phyloP scores from a whole-genome alignment of 768 basidiomycete genomes.

The Ephemerocybe angulata region DNA sequence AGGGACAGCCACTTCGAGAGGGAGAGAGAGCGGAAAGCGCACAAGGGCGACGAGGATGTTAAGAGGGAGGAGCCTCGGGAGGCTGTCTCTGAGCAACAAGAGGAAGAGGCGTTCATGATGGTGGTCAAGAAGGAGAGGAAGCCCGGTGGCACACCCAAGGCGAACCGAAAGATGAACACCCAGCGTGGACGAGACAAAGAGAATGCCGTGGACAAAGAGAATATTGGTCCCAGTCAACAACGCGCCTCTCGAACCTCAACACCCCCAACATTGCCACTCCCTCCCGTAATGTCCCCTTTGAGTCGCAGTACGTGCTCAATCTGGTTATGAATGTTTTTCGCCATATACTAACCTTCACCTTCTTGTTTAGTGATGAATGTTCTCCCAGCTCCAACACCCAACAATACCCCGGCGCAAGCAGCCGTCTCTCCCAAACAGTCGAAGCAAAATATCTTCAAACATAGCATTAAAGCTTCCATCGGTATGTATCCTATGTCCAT shows the following conservation, averaged over 20 bases:
- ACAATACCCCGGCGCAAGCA: constrained; percentile 18
- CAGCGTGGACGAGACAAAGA: background rate
- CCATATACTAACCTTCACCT: constrained; percentile 6
- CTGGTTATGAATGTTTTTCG: background rate
- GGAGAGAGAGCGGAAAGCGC: constrained; percentile 32
- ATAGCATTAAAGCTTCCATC: constrained; percentile 70
- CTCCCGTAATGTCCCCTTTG: constrained; percentile 26
- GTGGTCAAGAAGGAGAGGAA: constrained; percentile 4
- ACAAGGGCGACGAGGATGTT: constrained; percentile 22
- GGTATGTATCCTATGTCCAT: constrained; percentile 38
- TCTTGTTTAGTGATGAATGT: constrained; percentile 6
- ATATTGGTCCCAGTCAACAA: constrained; percentile 1
- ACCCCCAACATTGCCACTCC: constrained; percentile 26
- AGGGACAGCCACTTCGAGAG: constrained; percentile 39
- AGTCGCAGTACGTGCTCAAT: constrained; percentile 21
- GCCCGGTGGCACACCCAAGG: constrained; percentile 1
- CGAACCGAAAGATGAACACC: constrained; percentile 1
- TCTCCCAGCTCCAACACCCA: constrained; percentile 12
- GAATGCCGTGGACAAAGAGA: constrained; percentile 4
- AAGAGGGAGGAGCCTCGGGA: constrained; percentile 20
- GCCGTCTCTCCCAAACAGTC: constrained; percentile 24
- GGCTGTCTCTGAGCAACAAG: background rate
- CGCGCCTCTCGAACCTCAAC: constrained; percentile 16
- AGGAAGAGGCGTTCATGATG: constrained; percentile 5
- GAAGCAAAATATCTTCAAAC: constrained; percentile 48